A percentile compares a stretch with the other conserved stretches of the same genome.
These are phyloP conservation scores for Sclerotinia trifoliorum DNA, from an alignment of 2,329 filamentous ascomycete genomes.

Conservation along the genomic window DNA sequence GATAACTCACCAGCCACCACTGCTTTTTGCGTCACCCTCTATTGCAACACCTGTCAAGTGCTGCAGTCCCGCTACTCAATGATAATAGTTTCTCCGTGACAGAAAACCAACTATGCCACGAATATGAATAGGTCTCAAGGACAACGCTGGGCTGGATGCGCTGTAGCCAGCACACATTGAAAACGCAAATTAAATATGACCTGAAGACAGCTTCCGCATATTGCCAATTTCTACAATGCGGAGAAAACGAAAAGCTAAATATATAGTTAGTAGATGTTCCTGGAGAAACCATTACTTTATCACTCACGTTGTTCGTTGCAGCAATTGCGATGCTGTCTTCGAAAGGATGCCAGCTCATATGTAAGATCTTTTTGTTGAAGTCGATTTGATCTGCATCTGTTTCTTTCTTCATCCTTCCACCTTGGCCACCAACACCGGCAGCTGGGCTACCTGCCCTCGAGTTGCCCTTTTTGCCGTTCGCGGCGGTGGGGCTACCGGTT, in stretches of 20 bases:
- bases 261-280: constrained; percentile 26
- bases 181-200: constrained; percentile 39
- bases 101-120: constrained; percentile 32
- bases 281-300: background rate
- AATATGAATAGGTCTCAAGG: constrained; percentile 31
- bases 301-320: constrained; percentile 95
- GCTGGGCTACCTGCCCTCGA: constrained; percentile 88
- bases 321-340: constrained; percentile 99
- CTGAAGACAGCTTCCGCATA: constrained; percentile 35
- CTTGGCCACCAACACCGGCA: constrained; percentile 68
- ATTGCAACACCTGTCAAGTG: constrained; percentile 26
- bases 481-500: constrained; percentile 67
- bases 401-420: constrained; percentile 96
- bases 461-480: constrained; percentile 79
- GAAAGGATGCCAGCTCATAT: constrained; percentile 99
- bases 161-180: constrained; percentile 36
- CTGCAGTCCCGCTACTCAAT: constrained; percentile 31
- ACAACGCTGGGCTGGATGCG: constrained; percentile 29
- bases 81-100: constrained; percentile 32
- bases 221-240: constrained; percentile 56
- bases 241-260: constrained; percentile 74
- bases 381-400: constrained; percentile 99
- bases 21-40: constrained; percentile 22
- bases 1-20: constrained; percentile 31
- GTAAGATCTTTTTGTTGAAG: constrained; percentile 99